Evolutionary conservation across 192 early-diverging fungal species (phyloP), one percentile per base, ranked within the genome.

Genomic region (Coemansia sp.): DNA sequence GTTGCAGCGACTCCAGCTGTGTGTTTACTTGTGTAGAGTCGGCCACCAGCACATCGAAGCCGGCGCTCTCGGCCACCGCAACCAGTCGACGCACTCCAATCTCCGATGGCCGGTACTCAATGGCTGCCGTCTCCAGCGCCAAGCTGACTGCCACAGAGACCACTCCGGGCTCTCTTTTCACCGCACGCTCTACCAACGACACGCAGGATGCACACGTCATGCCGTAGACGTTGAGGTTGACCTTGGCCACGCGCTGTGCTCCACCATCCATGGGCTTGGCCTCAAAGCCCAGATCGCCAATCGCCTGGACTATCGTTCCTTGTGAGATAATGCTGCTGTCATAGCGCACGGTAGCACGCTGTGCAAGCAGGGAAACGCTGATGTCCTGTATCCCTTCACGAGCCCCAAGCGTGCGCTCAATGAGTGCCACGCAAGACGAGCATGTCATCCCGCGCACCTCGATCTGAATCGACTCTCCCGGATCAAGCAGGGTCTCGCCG

Each of bases 401-500:
- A 1, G 69, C 61, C 21, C 72, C 56, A 38, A 98, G 68, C 6
- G 86, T 83, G 18, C 87, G 88, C 83, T 97, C 94, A 19, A 99
- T 91, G 4, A 88, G 81, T 39, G 87, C 87, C 0, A 99, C 96
- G 80, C 97, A 99, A 5, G 91, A 91, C 6, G 95, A 88, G 82
- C 96, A 98, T 40, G 97, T 96, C 97, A 99, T 99, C 6, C 97
- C 97, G 23, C 78, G 85, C 21, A 99, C 86, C 65, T 92, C 85
- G 11, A 97, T 69, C 68, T 88, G 82, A 49, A 75, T 77, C 65
- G 52, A 56, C 19, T 53, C 67, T 54, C 63, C 64, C 0, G 54
- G 15, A 47, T 73, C 71, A 9, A 75, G 61, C 63, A 77, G 63
- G 49, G 77, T 79, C 62, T 76, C 76, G 62, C 74, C 68, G 16